A percentile compares a stretch with the other conserved stretches of the same genome.
Evolutionary conservation across 2,329 filamentous ascomycete species (phyloP).

Genomic region (Ophiocordyceps camponoti-leonardi): DNA sequence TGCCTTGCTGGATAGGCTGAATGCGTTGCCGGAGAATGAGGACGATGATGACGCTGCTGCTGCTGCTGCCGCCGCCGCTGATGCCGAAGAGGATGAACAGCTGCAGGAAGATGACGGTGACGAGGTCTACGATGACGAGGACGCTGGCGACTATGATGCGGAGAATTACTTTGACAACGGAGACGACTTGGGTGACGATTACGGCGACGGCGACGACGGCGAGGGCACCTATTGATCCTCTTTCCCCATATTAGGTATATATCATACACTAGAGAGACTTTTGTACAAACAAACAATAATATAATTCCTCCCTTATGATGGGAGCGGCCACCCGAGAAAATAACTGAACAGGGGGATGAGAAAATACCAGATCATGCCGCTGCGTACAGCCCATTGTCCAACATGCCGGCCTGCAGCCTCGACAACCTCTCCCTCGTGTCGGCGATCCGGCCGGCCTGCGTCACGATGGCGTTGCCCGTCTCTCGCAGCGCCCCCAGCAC

Average conservation of each 20-base stretch:
- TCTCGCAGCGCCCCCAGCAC: constrained; percentile 20
- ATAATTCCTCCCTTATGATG: neutral
- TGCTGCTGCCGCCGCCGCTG: constrained; percentile 5
- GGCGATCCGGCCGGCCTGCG: constrained; percentile 23
- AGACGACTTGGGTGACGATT: constrained; percentile 34
- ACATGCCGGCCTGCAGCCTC: constrained; percentile 21
- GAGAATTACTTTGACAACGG: constrained; percentile 44
- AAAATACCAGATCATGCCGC: constrained; percentile 7
- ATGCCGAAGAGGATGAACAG: constrained; percentile 33
- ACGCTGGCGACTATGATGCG: constrained; percentile 43
- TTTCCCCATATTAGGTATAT: neutral
- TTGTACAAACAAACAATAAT: too few relatives aligned
- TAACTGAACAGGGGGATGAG: too few relatives aligned
- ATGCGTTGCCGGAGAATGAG: constrained; percentile 26
- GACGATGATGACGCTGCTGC: constrained; percentile 27
- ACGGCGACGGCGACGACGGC: constrained; percentile 33
- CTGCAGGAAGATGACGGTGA: constrained; percentile 28
- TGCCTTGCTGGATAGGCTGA: constrained; percentile 26
- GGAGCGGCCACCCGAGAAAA: too few relatives aligned
- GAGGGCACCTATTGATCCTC: constrained; percentile 20
- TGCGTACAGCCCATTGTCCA: constrained; percentile 19
- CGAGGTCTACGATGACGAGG: constrained; percentile 37
- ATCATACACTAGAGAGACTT: neutral
- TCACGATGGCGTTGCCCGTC: constrained; percentile 21
- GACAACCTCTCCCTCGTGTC: constrained; percentile 24